Evolutionary conservation across 2,329 filamentous ascomycete genomes (phyloP).

Genomic region (Penicillium corylophilum): DNA sequence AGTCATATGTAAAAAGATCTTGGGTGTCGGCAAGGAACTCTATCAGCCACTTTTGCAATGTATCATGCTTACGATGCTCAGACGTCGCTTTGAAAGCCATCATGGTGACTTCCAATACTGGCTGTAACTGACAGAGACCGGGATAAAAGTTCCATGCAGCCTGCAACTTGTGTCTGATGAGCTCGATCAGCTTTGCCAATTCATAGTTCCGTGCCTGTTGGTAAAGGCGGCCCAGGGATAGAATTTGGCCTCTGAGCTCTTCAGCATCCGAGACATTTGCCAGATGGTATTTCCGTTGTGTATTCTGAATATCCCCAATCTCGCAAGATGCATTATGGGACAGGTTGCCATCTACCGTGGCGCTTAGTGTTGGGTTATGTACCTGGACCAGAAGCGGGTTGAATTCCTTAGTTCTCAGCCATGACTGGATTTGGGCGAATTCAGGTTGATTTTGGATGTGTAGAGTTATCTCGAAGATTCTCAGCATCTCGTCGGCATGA

Average conservation of each 20-base stretch:
- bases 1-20: conserved; percentile 11
- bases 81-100: conserved; percentile 1
- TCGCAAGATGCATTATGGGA: neutral
- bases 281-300: conserved; percentile 4
- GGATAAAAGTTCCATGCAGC: conserved; percentile 23
- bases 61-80: neutral
- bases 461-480: neutral
- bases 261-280: conserved; percentile 1
- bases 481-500: neutral
- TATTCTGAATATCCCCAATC: conserved; percentile 8
- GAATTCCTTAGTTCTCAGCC: conserved; percentile 4
- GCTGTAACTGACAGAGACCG: conserved; percentile 10
- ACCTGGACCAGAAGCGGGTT: conserved; percentile 6
- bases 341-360: no score
- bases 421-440: conserved; percentile 5
- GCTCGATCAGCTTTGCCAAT: conserved; percentile 4
- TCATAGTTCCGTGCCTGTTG: conserved; percentile 10
- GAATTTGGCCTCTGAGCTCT: conserved; percentile 7
- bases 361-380: neutral
- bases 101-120: conserved; percentile 5
- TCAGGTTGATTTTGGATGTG: neutral
- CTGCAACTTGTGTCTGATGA: conserved; percentile 18
- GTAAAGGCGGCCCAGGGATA: conserved; percentile 13
- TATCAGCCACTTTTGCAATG: conserved; percentile 16
- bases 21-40: conserved; percentile 15